Conservation (phyloP, 345 rosid species). For the Camelina laxa region DNA sequence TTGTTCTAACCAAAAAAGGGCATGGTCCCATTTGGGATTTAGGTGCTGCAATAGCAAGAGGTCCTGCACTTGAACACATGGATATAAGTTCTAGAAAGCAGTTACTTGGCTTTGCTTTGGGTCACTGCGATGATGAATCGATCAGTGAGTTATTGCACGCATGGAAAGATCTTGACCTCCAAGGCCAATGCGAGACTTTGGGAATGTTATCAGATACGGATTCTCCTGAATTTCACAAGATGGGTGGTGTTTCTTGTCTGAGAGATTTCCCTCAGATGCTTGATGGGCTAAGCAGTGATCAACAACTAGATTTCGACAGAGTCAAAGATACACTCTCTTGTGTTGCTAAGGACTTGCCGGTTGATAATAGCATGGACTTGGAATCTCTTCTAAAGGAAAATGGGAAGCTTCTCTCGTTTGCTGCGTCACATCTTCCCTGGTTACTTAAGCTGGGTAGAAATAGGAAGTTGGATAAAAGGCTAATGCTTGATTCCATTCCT, state of each 20-base stretch:
- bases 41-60: constrained; percentile 98
- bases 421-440: constrained; percentile 86
- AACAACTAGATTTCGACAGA: constrained; percentile 50
- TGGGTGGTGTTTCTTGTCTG: constrained; percentile 54
- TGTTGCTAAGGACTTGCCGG: constrained; percentile 70
- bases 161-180: constrained; percentile 97
- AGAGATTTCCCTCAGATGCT: constrained; percentile 56
- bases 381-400: constrained; percentile 66
- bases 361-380: constrained; percentile 58
- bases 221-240: constrained; percentile 52
- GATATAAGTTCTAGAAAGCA: constrained; percentile 80
- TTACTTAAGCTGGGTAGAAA: constrained; percentile 73
- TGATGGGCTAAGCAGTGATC: constrained; percentile 53
- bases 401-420: constrained; percentile 77
- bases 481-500: constrained; percentile 54
- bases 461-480: constrained; percentile 51
- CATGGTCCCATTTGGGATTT: constrained; percentile 96
- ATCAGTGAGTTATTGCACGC: constrained; percentile 90
- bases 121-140: constrained; percentile 95
- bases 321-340: constrained; percentile 55
- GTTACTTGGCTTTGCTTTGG: constrained; percentile 85
- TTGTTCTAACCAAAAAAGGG: constrained; percentile 81
- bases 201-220: constrained; percentile 58
- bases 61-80: constrained; percentile 88
- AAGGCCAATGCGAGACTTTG: constrained; percentile 78